A percentile compares a stretch with the other conserved stretches of the same genome.
Conservation (phyloP, 208 protist genomes). For the Eutreptiella sp. region DNA sequence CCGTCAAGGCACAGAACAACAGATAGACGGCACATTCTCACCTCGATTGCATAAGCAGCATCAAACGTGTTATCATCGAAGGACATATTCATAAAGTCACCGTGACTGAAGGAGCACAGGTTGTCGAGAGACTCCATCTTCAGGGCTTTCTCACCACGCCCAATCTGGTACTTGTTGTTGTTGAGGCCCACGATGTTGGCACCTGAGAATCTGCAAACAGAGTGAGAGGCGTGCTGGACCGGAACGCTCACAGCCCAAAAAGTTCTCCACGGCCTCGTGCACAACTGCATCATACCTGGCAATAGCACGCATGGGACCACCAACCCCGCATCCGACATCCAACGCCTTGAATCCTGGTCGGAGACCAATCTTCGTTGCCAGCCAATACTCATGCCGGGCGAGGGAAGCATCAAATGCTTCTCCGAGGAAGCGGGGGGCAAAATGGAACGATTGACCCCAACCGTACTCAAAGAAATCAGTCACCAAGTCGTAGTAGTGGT, state of each 20-base stretch:
- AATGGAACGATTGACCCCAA: conserved; percentile 93
- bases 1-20: too few relatives aligned
- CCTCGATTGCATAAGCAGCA: conserved; percentile 90
- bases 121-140: conserved; percentile 52
- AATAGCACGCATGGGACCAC: conserved; percentile 86
- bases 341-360: conserved; percentile 65
- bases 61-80: conserved; percentile 82
- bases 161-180: conserved; percentile 94
- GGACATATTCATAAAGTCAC: conserved; percentile 85
- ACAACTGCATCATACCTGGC: too few relatives aligned
- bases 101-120: conserved; percentile 74
- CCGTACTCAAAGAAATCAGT: conserved; percentile 95
- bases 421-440: conserved; percentile 62
- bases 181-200: conserved; percentile 90
- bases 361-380: conserved; percentile 72
- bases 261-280: too few relatives aligned
- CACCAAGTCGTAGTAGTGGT: conserved; percentile 93
- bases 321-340: conserved; percentile 92
- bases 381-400: conserved; percentile 87
- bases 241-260: too few relatives aligned
- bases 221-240: too few relatives aligned
- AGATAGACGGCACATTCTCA: too few relatives aligned
- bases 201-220: conserved; percentile 80
- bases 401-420: conserved; percentile 85
- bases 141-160: conserved; percentile 64